Evolutionary conservation across 2,329 filamentous ascomycete species (phyloP), one percentile per base, ranked within the genome.

Genomic region (Pseudocercospora cruenta): DNA sequence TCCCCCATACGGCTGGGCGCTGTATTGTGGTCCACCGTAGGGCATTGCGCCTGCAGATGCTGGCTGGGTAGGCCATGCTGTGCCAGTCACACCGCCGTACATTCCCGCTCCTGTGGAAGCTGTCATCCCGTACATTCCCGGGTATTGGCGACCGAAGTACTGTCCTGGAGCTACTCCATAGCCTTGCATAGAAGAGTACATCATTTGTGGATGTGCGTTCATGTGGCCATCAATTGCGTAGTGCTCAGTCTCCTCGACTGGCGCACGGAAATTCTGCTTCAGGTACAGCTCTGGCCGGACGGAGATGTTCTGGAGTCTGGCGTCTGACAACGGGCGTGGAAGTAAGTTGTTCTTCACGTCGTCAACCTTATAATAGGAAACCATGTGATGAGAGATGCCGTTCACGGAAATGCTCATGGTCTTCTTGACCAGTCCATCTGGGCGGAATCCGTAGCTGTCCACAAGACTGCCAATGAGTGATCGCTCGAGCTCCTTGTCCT

Each of bases 381-480:
- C 93, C 60, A 97, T 81, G 74, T 96, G 93, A 74, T 96, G 93
- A 1, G 88, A 89, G 2, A 93, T 86, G 1, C 90, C 90, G 26
- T 90, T 85, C 59, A 90, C 88, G 2, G 86, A 88, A 45, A 97
- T 87, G 72, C 90, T 94, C 79, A 97, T 93, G 0, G 93, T 97
- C 83, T 97, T 97, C 84, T 97, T 97, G 69, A 97, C 87, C 47
- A 97, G 80, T 0, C 94, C 93, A 1, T 88, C 86, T 14, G 88
- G 83, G 74, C 95, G 95, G 84, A 97, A 97, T 33, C 89, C 88
- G 73, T 97, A 97, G 0, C 91, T 93, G 79, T 96, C 93, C n/a
- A 94, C 87, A 12, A 97, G 83, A 0, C 93, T 96, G 5, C 93
- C 94, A 53, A 95, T 88, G 61, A 94, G 81, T 26, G 86, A 84